Conservation (phyloP, 768 basidiomycete species). For the Pleurotus tuoliensis region DNA sequence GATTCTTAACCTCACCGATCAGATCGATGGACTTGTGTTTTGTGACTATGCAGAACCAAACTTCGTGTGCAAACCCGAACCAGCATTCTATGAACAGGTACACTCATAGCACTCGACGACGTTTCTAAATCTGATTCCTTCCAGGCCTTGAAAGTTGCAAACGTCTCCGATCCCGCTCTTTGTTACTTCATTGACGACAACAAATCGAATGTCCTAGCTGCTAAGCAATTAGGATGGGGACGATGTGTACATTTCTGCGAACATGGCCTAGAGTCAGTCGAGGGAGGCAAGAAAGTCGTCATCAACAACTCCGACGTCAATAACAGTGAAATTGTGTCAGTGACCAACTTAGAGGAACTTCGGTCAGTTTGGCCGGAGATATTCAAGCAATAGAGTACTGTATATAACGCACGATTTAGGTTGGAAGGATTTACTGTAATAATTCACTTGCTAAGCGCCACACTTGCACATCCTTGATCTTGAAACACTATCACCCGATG, state of each 20-base stretch:
- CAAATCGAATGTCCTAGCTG: conserved; percentile 62
- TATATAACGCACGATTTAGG: not conserved
- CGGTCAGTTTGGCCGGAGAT: conserved; percentile 72
- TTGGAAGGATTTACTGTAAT: too few relatives aligned
- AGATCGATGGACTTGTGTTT: conserved; percentile 71
- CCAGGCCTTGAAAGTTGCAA: conserved; percentile 65
- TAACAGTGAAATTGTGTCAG: conserved; percentile 42
- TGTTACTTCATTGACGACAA: conserved; percentile 84
- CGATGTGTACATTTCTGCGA: conserved; percentile 77
- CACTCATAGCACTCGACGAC: not conserved
- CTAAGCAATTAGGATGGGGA: conserved; percentile 64
- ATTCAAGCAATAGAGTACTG: conserved; percentile 37
- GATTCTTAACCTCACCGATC: conserved; percentile 69
- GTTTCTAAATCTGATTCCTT: not conserved
- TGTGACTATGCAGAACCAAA: conserved; percentile 69
- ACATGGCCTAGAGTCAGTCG: conserved; percentile 54
- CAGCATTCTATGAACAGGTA: conserved; percentile 65
- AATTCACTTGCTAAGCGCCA: too few relatives aligned
- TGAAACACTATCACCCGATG: conserved; percentile 35
- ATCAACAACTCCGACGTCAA: conserved; percentile 35
- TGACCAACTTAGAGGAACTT: conserved; percentile 62
- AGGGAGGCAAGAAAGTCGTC: conserved; percentile 55
- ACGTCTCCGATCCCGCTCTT: conserved; percentile 58
- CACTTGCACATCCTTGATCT: not conserved
- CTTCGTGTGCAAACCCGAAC: conserved; percentile 81